Base-by-base conservation (phyloP, 2,329 filamentous ascomycete species). In the Nannizziopsis arthrosporioides region DNA sequence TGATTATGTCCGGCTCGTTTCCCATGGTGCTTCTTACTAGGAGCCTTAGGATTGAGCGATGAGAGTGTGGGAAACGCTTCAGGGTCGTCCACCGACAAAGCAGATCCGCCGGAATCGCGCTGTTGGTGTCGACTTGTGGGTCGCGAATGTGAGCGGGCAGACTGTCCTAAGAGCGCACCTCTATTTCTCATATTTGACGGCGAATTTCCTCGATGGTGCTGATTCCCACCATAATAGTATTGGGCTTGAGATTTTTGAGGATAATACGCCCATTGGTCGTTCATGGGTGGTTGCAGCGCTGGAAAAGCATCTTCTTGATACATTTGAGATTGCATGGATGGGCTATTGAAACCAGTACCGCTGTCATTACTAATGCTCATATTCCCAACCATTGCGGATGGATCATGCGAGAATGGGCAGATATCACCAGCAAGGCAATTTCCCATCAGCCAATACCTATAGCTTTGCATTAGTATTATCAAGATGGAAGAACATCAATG, bases 321-420 rank as follows among this genome's bases (percentile, higher is more conserved):
- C 52, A 77, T 80, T 3, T 81, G 75, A n/a, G 62, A 50, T 15
- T 56, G 53, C 7, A 73, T 68, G 50, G 77, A 74, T 51, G 78
- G 76, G 3, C 73, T 64, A 14, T 82, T 77, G n/a, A 36, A 47
- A 50, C 77, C 76, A 4, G 73, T 64, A n/a, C 82, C 78, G 50
- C 77, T 72, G 40, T 80, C 48, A 57, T 56, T 31, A 8, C 56
- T 56, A 11, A 95, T 68, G 30, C 75, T 80, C 54, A 98, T 76
- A 57, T 85, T 85, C 59, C 83, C 87, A 68, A 94, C 80, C 11
- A 95, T 76, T 56, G 87, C 79, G 1, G 88, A 80, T 2, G 92
- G 92, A 58, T 98, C 92, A 66, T 98, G 92, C 11, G 90, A 96
- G 70, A 98, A 98, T 51, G 94, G 86, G 65, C 92, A 98, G 2